phyloP scores from a whole-genome alignment of 306 rosid genomes.

The Boehmeria nivea region DNA sequence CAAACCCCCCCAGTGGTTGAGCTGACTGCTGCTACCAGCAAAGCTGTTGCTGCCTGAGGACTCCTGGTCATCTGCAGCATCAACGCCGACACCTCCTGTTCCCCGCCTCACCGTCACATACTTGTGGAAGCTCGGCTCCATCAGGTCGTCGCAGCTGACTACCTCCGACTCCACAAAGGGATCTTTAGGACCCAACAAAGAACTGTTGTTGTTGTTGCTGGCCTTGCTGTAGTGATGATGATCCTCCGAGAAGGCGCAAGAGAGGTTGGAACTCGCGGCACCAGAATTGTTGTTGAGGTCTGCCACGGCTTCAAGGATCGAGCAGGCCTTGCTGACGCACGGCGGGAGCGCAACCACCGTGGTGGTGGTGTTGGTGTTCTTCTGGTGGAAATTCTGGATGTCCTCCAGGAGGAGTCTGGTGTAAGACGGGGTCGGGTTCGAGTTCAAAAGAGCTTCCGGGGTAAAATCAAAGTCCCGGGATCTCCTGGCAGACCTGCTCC shows the following conservation, averaged over 20 bases:
- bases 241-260: conserved; percentile 42
- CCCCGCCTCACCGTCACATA: conserved; percentile 75
- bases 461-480: conserved; percentile 71
- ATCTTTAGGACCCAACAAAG: conserved; percentile 34
- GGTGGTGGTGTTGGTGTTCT: conserved; percentile 32
- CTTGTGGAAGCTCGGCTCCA: conserved; percentile 78
- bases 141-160: conserved; percentile 51
- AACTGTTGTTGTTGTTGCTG: not conserved
- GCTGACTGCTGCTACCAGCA: conserved; percentile 33
- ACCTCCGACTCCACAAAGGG: conserved; percentile 74
- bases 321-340: conserved; percentile 85
- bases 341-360: conserved; percentile 61
- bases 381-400: conserved; percentile 89
- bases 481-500: conserved; percentile 70
- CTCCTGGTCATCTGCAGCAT: conserved; percentile 67
- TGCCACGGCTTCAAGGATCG: conserved; percentile 93
- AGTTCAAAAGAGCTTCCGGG: conserved; percentile 40
- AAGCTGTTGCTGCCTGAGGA: conserved; percentile 73
- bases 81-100: conserved; percentile 25
- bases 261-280: conserved; percentile 43
- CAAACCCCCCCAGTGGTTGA: conserved; percentile 34
- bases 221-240: conserved; percentile 37
- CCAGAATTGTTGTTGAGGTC: conserved; percentile 53
- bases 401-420: conserved; percentile 72
- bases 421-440: conserved; percentile 54